Evolutionary conservation across 2,329 filamentous ascomycete genomes (phyloP), one percentile per base, ranked within the genome.

Genomic region (Orbilia ellipsospora): DNA sequence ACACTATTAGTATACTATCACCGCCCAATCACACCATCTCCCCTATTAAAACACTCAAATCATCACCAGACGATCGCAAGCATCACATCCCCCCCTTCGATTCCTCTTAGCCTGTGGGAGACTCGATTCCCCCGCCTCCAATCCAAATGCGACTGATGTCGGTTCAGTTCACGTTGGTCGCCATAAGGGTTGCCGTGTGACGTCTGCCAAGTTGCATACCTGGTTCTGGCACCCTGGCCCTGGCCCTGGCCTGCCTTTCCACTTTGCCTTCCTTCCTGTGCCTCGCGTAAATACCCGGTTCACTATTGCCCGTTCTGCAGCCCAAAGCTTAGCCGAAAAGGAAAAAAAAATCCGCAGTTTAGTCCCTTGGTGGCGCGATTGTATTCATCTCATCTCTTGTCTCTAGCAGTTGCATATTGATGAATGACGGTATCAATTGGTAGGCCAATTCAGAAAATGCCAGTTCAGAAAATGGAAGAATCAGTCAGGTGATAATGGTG

Each of bases 191-290:
- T 40, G 62, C 51, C 59, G 48, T 55, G 56, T 74, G 70, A 74
- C 70, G 70, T 74, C 63, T 74, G 70, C 70, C 70, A 74, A 74
- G 70, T 4, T 16, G 4, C n/a, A 23, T 50, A 55, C 69, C 69
- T 57, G 23, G 23, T 2, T 23, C n/a, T 23, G 23, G 23, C 23
- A 23, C 23, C 23, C 23, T 4, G 2, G 23, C n/a, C n/a, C n/a
- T n/a, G n/a, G n/a, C n/a, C n/a, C n/a, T n/a, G n/a, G n/a, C n/a
- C n/a, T 23, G 23, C 23, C 23, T 23, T 23, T 23, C 23, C 23
- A 23, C 4, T 23, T 23, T 23, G 23, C 23, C 23, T 23, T 23
- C 23, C 23, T 23, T 23, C 23, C 23, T 23, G 23, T 23, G 23
- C 23, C 23, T n/a, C n/a, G n/a, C n/a, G n/a, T n/a, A n/a, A n/a